Base-by-base conservation (phyloP, 2,329 filamentous ascomycete species). In the Westerdykella aurantiaca region DNA sequence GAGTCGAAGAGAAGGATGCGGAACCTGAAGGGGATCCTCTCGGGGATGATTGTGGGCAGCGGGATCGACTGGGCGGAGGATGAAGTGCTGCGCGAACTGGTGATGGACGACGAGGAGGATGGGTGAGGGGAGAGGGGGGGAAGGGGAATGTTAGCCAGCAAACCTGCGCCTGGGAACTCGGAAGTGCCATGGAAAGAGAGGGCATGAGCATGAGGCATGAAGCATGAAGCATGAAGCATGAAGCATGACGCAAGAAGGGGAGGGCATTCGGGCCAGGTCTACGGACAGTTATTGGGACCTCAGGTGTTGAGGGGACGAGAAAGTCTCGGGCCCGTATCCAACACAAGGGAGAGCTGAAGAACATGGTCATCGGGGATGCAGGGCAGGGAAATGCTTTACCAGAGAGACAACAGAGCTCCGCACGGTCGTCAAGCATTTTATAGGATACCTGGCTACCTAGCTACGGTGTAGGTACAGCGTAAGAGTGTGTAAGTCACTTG, bases 1-100 rank as follows among this genome's bases (percentile, higher is more conserved):
- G 86, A 88, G 13, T 89, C 95, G 47, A 96, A 95, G 63, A 96
- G 90, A 60, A 83, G 93, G 21, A 85, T 98, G n/a, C 82, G 91
- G 31, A 87, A 49, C 74, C 98, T 1, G 93, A 98, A 69, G 91
- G 79, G 33, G 72, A 77, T 12, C 68, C 72, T 5, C 76, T 76
- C 55, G 73, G 73, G 22, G 71, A 75, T 47, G 76, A 63, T 31
- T 60, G 86, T 81, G 5, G 87, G 86, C 3, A 94, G 88, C 64
- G 88, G 88, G 38, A 74, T 93, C 42, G 82, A 94, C 59, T 95
- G 88, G 88, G 81, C 80, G 11, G 72, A 77, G 34, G 82, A 94
- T 65, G 76, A 81, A 41, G 74, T 73, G 46, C 69, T 95, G 48
- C 74, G 79, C 45, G 78, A 80, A 40, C 73, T 91, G 48, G 87